A percentile compares a stretch with the other conserved stretches of the same genome.
Conservation (phyloP, 148 eudicot genomes). For the Rhododendron ferrugineum region DNA sequence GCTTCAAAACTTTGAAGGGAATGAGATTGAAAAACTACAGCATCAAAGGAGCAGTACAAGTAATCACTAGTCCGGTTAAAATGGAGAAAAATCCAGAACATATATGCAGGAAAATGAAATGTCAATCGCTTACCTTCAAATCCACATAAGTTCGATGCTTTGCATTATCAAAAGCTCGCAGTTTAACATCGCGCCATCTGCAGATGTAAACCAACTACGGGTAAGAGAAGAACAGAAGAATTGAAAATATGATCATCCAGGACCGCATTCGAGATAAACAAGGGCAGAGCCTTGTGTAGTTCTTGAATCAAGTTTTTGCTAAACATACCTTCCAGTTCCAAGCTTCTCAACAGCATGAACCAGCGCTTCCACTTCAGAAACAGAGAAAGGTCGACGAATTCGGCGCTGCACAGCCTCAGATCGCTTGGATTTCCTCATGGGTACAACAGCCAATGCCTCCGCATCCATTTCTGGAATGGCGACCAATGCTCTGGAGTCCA, state of each 20-base stretch:
- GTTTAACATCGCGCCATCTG: conserved; percentile 97
- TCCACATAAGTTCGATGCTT: conserved; percentile 96
- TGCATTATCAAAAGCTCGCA: conserved; percentile 82
- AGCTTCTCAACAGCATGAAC: conserved; percentile 98
- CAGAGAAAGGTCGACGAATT: conserved; percentile 96
- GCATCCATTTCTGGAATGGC: conserved; percentile 39
- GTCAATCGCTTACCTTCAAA: conserved; percentile 54
- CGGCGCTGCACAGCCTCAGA: conserved; percentile 78
- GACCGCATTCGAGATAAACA: not conserved
- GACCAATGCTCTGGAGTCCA: conserved; percentile 58
- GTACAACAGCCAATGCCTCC: conserved; percentile 52
- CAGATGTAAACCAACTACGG: conserved; percentile 5
- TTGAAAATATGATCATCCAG: not conserved
- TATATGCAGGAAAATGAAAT: not conserved
- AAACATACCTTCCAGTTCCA: conserved; percentile 88
- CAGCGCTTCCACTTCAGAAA: conserved; percentile 86
- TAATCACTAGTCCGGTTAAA: not conserved
- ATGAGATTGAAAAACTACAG: not conserved
- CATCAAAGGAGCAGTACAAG: not conserved
- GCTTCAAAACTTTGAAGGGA: not conserved
- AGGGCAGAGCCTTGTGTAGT: not conserved
- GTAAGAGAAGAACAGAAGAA: not conserved
- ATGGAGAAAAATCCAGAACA: not conserved
- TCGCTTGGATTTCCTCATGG: conserved; percentile 58
- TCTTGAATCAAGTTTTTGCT: not conserved